phyloP scores from a whole-genome alignment of 345 rosid species.

The Carallia brachiata region DNA sequence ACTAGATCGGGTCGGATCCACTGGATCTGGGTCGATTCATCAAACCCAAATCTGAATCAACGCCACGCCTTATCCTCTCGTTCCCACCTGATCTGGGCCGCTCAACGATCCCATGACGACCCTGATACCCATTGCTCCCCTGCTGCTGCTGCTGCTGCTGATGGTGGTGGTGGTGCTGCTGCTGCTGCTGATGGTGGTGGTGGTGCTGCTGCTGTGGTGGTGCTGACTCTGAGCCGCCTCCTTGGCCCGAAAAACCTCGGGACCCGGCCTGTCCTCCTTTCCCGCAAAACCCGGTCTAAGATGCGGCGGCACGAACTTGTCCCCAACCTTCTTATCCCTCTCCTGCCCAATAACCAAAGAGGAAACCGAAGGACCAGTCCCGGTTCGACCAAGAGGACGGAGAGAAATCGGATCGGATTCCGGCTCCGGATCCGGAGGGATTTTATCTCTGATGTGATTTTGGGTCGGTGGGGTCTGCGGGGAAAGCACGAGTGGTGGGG shows the following conservation, averaged over 20 bases:
- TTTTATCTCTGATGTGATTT: no score
- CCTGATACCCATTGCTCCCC: slow-evolving; percentile 16
- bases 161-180: slow-evolving; percentile 15
- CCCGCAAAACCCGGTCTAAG: slow-evolving; percentile 86
- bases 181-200: not conserved
- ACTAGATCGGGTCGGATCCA: slow-evolving; percentile 52
- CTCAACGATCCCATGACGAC: not conserved
- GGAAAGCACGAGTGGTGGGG: slow-evolving; percentile 20
- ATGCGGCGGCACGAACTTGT: slow-evolving; percentile 85
- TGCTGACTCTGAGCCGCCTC: slow-evolving; percentile 8
- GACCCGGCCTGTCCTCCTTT: slow-evolving; percentile 55
- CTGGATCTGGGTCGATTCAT: slow-evolving; percentile 51
- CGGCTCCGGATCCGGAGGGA: not conserved
- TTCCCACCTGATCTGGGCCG: slow-evolving; percentile 11
- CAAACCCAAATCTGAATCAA: slow-evolving; percentile 39
- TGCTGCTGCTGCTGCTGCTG: slow-evolving; percentile 32
- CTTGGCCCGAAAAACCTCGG: slow-evolving; percentile 24
- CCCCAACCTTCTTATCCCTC: slow-evolving; percentile 12
- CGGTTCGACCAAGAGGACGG: slow-evolving; percentile 25
- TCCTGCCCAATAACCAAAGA: slow-evolving; percentile 10
- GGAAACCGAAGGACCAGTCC: not conserved
- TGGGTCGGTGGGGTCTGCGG: slow-evolving; percentile 11
- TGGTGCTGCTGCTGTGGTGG: slow-evolving; percentile 17
- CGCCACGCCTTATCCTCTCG: slow-evolving; percentile 46
- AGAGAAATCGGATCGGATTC: slow-evolving; percentile 18